A percentile compares a stretch with the other conserved stretches of the same genome.
These are phyloP conservation scores for Cystobasidium pallidum DNA, from an alignment of 1,284 basidiomycete genomes.

Conservation along the genomic window DNA sequence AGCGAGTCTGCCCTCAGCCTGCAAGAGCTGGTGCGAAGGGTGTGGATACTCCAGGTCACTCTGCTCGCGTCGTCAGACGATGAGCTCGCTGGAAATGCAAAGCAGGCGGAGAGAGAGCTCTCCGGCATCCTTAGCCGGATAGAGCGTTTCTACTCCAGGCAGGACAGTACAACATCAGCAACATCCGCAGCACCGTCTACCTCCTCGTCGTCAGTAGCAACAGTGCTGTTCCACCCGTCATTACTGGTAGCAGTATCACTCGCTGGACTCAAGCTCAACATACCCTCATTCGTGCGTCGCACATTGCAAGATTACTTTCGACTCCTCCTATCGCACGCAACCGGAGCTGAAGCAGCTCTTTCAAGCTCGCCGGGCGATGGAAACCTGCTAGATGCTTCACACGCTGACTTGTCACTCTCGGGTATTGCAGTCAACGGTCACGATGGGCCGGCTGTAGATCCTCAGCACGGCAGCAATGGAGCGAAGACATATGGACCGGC, in stretches of 20 bases:
- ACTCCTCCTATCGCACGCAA: conserved; percentile 21
- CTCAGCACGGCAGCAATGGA: neutral
- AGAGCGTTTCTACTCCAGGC: conserved; percentile 28
- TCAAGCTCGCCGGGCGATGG: conserved; percentile 11
- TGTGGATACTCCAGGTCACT: conserved; percentile 38
- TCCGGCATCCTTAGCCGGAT: conserved; percentile 27
- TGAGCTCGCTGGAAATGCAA: conserved; percentile 11
- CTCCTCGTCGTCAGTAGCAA: neutral
- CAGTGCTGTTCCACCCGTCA: conserved; percentile 32
- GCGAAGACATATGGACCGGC: neutral
- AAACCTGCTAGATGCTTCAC: conserved; percentile 10
- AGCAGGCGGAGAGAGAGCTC: conserved; percentile 17
- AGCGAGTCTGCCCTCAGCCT: neutral
- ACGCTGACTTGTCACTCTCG: conserved; percentile 40
- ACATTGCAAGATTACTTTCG: conserved; percentile 41
- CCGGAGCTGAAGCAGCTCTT: neutral
- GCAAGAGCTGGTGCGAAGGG: conserved; percentile 21
- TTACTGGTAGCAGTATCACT: conserved; percentile 36
- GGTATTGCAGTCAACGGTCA: conserved; percentile 30
- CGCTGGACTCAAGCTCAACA: conserved; percentile 32
- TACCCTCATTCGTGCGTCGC: conserved; percentile 25
- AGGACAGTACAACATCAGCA: neutral
- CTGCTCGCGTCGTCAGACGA: conserved; percentile 9
- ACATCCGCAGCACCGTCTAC: neutral
- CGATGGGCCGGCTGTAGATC: neutral